A percentile compares a stretch with the other conserved stretches of the same genome.
phyloP scores from a whole-genome alignment of 2,329 filamentous ascomycete genomes.

The Trichothecium sympodiale region DNA sequence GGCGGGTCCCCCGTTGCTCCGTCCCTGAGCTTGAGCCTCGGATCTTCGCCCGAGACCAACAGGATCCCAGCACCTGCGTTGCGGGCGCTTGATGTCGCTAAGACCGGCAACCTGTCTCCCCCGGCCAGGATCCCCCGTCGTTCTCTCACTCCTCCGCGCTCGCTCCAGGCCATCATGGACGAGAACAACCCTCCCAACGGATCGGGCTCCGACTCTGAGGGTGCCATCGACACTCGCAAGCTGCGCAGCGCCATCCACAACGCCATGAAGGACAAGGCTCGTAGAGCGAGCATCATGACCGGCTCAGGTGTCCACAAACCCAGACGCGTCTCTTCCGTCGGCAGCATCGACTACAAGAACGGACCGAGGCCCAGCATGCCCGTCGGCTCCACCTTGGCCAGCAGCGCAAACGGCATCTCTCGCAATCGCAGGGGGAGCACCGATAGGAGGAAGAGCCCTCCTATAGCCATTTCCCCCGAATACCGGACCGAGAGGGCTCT shows the following conservation, averaged over 20 bases:
- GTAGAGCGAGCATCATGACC: constrained; percentile 27
- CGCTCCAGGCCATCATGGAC: constrained; percentile 28
- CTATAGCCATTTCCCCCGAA: constrained; percentile 41
- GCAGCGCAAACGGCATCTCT: constrained; percentile 44
- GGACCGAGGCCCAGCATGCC: constrained; percentile 24
- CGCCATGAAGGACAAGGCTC: constrained; percentile 34
- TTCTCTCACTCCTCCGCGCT: constrained; percentile 21
- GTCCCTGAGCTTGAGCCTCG: constrained; percentile 44
- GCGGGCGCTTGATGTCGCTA: constrained; percentile 37
- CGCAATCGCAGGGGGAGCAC: constrained; percentile 38
- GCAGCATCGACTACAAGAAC: constrained; percentile 18
- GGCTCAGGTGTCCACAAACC: constrained; percentile 22
- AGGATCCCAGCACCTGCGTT: constrained; percentile 27
- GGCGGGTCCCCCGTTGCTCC: constrained; percentile 53
- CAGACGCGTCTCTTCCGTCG: constrained; percentile 34
- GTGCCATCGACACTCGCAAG: constrained; percentile 39
- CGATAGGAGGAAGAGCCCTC: constrained; percentile 40
- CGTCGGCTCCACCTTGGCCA: constrained; percentile 26
- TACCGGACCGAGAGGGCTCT: constrained; percentile 24
- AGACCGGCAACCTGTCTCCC: constrained; percentile 39
- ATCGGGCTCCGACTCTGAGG: constrained; percentile 38
- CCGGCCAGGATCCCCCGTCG: constrained; percentile 13
- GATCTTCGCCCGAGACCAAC: constrained; percentile 28
- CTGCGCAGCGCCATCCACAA: constrained; percentile 43
- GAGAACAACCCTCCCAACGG: constrained; percentile 38